Percentiles rank a stretch among this genome's conserved stretches.
Evolutionary conservation across 1,284 basidiomycete species (phyloP).

Genomic region (Mycena citricolor): DNA sequence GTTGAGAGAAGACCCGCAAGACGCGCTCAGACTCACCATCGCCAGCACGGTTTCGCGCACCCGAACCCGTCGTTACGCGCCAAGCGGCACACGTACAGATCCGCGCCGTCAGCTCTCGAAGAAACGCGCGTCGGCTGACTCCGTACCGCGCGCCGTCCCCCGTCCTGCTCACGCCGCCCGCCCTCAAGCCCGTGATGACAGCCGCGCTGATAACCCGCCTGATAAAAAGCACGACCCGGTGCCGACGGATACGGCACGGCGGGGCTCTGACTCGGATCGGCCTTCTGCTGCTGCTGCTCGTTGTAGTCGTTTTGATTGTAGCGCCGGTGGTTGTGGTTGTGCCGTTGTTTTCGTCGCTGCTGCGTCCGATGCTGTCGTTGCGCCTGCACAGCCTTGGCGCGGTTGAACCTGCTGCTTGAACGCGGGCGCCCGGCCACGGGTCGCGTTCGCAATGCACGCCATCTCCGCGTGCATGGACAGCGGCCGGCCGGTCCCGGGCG

Average conservation of each 20-base stretch:
- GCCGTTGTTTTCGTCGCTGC: constrained; percentile 26
- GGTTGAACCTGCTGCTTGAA: constrained; percentile 57
- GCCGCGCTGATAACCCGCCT: too few species aligned
- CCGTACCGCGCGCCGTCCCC: constrained; percentile 27
- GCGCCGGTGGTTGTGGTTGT: too few species aligned
- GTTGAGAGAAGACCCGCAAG: too few species aligned
- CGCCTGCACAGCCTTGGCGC: too few species aligned
- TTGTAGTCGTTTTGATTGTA: too few species aligned
- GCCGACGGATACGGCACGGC: constrained; percentile 15
- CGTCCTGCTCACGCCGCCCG: too few species aligned
- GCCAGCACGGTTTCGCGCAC: constrained; percentile 51
- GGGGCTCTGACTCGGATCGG: too few species aligned
- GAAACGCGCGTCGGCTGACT: constrained; percentile 34
- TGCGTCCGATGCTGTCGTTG: constrained; percentile 31
- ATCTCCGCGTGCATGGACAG: constrained; percentile 64
- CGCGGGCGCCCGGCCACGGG: constrained; percentile 52
- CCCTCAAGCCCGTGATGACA: too few species aligned
- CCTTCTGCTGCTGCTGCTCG: constrained; percentile 10
- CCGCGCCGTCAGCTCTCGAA: constrained; percentile 49
- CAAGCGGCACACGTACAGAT: constrained; percentile 55
- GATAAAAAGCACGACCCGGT: too few species aligned
- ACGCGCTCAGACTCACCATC: constrained; percentile 39
- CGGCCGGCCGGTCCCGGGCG: constrained; percentile 46
- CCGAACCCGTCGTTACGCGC: constrained; percentile 47
- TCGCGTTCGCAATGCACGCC: constrained; percentile 55